These are phyloP conservation scores for Entonaema liquescens DNA, from an alignment of 495 filamentous ascomycete genomes.

Conservation along the genomic window DNA sequence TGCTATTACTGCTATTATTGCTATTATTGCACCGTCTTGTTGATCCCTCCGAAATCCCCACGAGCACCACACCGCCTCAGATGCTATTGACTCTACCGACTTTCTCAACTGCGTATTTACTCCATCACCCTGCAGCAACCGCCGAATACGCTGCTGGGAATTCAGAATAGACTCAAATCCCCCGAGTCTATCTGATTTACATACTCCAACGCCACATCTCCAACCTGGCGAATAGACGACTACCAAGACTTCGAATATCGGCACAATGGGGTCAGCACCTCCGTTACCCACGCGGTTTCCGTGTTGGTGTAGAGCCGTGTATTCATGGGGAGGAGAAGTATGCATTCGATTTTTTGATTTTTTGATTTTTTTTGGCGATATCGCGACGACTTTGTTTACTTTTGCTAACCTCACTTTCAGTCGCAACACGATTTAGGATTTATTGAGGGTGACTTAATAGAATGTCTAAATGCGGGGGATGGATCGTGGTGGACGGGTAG, in stretches of 20 bases:
- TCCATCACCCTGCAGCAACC: conserved; percentile 36
- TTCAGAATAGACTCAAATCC: conserved; percentile 31
- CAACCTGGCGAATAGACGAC: conserved; percentile 38
- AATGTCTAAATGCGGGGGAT: conserved; percentile 97
- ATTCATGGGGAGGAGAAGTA: conserved; percentile 96
- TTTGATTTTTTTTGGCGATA: not conserved
- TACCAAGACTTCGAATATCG: conserved; percentile 26
- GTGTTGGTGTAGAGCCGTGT: conserved; percentile 94
- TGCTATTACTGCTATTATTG: conserved; percentile 25
- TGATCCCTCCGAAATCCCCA: conserved; percentile 34
- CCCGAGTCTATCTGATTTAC: conserved; percentile 5
- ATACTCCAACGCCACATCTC: conserved; percentile 27
- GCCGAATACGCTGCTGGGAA: conserved; percentile 26
- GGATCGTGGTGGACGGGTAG: conserved; percentile 98
- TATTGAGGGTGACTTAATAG: conserved; percentile 96
- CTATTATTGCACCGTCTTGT: conserved; percentile 32
- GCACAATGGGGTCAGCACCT: conserved; percentile 63
- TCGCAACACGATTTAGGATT: conserved; percentile 94
- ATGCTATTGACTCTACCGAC: conserved; percentile 19
- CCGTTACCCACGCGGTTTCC: conserved; percentile 84
- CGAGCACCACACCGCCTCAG: conserved; percentile 38
- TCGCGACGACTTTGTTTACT: conserved; percentile 21
- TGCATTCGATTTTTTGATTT: conserved; percentile 30
- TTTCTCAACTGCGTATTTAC: conserved; percentile 10
- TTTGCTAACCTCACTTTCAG: conserved; percentile 50